These are phyloP conservation scores for Penicillium ochrochloron DNA, from an alignment of 495 filamentous ascomycete species.

Conservation along the genomic window DNA sequence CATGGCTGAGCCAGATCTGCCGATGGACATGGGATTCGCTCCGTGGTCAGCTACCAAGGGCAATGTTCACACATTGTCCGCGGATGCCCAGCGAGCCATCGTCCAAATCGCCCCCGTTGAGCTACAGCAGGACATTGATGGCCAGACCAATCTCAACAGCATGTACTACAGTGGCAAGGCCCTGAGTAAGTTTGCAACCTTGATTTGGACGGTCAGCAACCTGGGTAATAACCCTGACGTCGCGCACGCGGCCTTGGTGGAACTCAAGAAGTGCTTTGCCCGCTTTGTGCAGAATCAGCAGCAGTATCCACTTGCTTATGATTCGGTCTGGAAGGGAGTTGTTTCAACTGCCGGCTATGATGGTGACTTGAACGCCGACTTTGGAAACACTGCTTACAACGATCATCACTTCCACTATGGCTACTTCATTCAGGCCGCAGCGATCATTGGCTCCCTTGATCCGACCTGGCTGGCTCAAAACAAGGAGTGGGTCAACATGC, in stretches of 20 bases:
- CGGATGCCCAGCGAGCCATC: conserved; percentile 57
- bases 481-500: conserved; percentile 77
- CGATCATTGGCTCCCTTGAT: conserved; percentile 83
- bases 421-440: conserved; percentile 90
- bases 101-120: conserved; percentile 64
- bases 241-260: conserved; percentile 63
- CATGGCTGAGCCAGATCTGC: conserved; percentile 74
- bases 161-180: conserved; percentile 98
- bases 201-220: conserved; percentile 70
- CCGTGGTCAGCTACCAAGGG: conserved; percentile 69
- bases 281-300: conserved; percentile 78
- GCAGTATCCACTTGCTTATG: conserved; percentile 78
- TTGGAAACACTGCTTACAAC: conserved; percentile 87
- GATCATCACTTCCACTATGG: conserved; percentile 95
- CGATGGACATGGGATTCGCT: conserved; percentile 71
- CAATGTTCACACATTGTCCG: conserved; percentile 54
- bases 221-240: conserved; percentile 63
- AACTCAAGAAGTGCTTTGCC: conserved; percentile 77
- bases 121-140: conserved; percentile 69
- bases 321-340: conserved; percentile 81
- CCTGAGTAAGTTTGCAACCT: conserved; percentile 80
- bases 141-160: conserved; percentile 76
- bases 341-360: conserved; percentile 80
- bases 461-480: conserved; percentile 73
- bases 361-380: conserved; percentile 75